Evolutionary conservation across 73 alveolate genomes (phyloP).

Genomic region (Stentor coeruleus): DNA sequence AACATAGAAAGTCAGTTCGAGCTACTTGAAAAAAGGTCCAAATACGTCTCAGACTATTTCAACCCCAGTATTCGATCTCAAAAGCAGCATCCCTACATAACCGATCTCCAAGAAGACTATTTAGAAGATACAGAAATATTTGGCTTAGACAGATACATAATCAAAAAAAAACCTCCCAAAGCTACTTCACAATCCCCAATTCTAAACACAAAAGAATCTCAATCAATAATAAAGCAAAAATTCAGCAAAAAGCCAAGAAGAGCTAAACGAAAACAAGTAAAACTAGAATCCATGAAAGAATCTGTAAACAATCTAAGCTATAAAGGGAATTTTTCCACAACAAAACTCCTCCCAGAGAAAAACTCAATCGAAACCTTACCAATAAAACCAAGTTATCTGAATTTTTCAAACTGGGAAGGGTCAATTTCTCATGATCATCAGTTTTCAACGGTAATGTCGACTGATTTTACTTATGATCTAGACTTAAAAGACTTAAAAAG

Average conservation of each 20-base stretch:
- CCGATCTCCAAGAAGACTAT: background rate
- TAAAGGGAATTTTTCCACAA: background rate
- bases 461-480: background rate
- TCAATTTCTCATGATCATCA: too few relatives aligned
- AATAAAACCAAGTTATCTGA: too few relatives aligned
- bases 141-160: background rate
- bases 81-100: background rate
- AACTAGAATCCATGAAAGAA: background rate
- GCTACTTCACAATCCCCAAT: background rate
- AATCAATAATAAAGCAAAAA: too few relatives aligned
- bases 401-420: background rate
- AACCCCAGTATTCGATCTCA: background rate
- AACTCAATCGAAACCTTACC: background rate
- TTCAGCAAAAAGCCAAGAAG: conserved; percentile 4
- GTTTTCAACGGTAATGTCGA: background rate
- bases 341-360: background rate
- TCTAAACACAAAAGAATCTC: background rate
- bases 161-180: background rate
- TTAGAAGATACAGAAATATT: background rate
- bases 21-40: background rate
- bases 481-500: background rate
- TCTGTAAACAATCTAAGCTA: background rate
- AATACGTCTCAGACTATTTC: background rate
- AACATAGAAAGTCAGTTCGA: background rate
- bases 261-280: conserved; percentile 4